Conservation (phyloP, 2,329 filamentous ascomycete genomes). For the Exophiala xenobiotica region DNA sequence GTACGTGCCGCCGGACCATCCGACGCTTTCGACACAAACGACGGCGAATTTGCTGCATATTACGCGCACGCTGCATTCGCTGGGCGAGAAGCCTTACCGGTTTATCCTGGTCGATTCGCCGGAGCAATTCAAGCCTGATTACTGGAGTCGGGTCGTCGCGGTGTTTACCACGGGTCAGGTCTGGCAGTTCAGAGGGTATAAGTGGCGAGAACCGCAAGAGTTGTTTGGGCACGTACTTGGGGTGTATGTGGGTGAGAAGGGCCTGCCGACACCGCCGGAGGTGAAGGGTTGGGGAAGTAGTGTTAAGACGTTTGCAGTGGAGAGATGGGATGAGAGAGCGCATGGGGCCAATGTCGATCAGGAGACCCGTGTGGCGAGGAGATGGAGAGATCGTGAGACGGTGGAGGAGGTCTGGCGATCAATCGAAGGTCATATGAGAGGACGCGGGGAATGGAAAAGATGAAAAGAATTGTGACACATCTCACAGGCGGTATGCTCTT, state of each 20-base stretch:
- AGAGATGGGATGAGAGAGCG: slow-evolving; percentile 68
- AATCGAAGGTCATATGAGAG: slow-evolving; percentile 84
- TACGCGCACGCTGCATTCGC: slow-evolving; percentile 68
- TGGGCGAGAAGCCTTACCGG: slow-evolving; percentile 65
- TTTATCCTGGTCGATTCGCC: slow-evolving; percentile 95
- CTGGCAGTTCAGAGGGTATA: slow-evolving; percentile 99
- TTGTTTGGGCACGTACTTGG: slow-evolving; percentile 86
- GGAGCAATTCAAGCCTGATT: slow-evolving; percentile 94
- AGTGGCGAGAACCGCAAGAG: slow-evolving; percentile 85
- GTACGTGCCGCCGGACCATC: slow-evolving; percentile 72
- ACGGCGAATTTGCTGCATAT: slow-evolving; percentile 82
- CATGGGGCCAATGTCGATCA: slow-evolving; percentile 32
- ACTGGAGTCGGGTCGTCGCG: slow-evolving; percentile 92
- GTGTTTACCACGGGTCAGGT: slow-evolving; percentile 97
- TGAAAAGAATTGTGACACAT: slow-evolving; percentile 6
- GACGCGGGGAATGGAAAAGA: slow-evolving; percentile 56
- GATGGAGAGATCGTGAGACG: slow-evolving; percentile 88
- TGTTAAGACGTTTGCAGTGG: slow-evolving; percentile 75
- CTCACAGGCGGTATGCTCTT: not conserved
- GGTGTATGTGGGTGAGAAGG: slow-evolving; percentile 87
- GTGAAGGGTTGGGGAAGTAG: slow-evolving; percentile 83
- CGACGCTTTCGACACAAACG: slow-evolving; percentile 60
- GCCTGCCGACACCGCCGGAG: slow-evolving; percentile 73
- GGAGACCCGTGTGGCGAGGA: slow-evolving; percentile 43
- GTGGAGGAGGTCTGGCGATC: slow-evolving; percentile 90